Evolutionary conservation across 2,329 filamentous ascomycete species (phyloP).

Genomic region (Magnaporthales sp.): DNA sequence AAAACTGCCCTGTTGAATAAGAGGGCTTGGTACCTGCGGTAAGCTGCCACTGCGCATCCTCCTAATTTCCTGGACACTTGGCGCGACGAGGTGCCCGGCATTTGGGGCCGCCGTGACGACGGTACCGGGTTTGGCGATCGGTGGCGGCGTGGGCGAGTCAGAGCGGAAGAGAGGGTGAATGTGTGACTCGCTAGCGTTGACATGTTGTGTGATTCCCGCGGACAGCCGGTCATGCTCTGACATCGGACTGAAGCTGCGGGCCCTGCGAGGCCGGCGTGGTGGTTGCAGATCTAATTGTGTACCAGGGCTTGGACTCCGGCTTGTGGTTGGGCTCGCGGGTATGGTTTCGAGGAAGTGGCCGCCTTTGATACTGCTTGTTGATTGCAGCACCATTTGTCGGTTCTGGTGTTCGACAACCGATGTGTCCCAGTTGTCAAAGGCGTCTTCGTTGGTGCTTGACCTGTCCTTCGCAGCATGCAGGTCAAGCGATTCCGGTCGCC

Average conservation of each 20-base stretch:
- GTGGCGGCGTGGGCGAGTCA: slow-evolving; percentile 57
- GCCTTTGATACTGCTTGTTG: slow-evolving; percentile 25
- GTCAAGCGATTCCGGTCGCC: slow-evolving; percentile 39
- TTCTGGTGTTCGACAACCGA: slow-evolving; percentile 57
- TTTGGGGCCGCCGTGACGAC: slow-evolving; percentile 62
- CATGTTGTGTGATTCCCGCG: slow-evolving; percentile 23
- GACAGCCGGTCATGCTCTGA: slow-evolving; percentile 12
- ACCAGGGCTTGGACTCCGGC: slow-evolving; percentile 56
- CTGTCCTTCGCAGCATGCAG: slow-evolving; percentile 27
- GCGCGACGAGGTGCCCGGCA: slow-evolving; percentile 53
- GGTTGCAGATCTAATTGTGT: slow-evolving; percentile 47
- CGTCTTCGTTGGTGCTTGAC: slow-evolving; percentile 40
- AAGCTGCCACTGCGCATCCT: slow-evolving; percentile 49
- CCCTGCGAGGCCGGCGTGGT: slow-evolving; percentile 31
- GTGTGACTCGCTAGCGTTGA: slow-evolving; percentile 48
- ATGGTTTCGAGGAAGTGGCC: slow-evolving; percentile 60
- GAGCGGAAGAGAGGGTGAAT: slow-evolving; percentile 73
- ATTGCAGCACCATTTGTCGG: slow-evolving; percentile 46
- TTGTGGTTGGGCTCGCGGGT: slow-evolving; percentile 54
- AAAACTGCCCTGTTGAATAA: slow-evolving; percentile 39
- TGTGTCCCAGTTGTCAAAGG: slow-evolving; percentile 70
- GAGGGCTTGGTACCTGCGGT: slow-evolving; percentile 35
- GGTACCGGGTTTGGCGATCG: slow-evolving; percentile 55
- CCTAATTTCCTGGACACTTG: slow-evolving; percentile 38
- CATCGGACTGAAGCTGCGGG: slow-evolving; percentile 41